Evolutionary conservation across 78 protist species (phyloP), one percentile per base, ranked within the genome.

Genomic region (slime mould (Dictyostelium discoideum)): DNA sequence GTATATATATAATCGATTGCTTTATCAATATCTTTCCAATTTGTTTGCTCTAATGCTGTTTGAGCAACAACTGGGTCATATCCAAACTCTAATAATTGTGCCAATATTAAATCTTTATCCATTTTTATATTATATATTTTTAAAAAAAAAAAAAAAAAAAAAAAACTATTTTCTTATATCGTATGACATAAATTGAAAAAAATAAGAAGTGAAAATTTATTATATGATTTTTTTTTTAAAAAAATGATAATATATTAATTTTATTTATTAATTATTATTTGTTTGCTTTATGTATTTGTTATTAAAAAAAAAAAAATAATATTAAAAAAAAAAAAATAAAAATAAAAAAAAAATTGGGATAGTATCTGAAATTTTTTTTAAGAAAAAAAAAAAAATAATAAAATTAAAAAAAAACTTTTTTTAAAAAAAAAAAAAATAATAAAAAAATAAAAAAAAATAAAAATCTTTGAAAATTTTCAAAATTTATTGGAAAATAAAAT

Each of bases 1-100:
- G 44, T 48, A 67, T 89, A 89, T 14, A 89, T 89, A 44, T 54
- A 89, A 29, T 89, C 94, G 18, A 89, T 89, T 24, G 94, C 94
- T 18, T 26, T 18, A 10, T 81, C 54, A 1, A 89, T 3, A 48
- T 29, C 37, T 2, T 5, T 6, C 37, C 44, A 76, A 9, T 57
- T 48, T 22, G 94, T 89, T 32, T 89, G 94, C 54, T 89, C 94
- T 48, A 89, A 29, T 29, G 94, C 94, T n/a, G 83, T 26, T 18
- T 84, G 85, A 2, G 94, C 69, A 2, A 89, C 94, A 83, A 46
- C 65, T 39, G 87, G 65, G 26, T 89, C 94, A 81, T 79, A 89
- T 7, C 94, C 94, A 85, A 81, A 63, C 50, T 89, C 94, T 5
- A 89, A 24, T 37, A 89, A 44, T 14, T 79, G 81, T 16, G 94